A percentile compares a stretch with the other conserved stretches of the same genome.
phyloP scores from a whole-genome alignment of 2,329 filamentous ascomycete genomes.

The Mycocentrospora acerina region DNA sequence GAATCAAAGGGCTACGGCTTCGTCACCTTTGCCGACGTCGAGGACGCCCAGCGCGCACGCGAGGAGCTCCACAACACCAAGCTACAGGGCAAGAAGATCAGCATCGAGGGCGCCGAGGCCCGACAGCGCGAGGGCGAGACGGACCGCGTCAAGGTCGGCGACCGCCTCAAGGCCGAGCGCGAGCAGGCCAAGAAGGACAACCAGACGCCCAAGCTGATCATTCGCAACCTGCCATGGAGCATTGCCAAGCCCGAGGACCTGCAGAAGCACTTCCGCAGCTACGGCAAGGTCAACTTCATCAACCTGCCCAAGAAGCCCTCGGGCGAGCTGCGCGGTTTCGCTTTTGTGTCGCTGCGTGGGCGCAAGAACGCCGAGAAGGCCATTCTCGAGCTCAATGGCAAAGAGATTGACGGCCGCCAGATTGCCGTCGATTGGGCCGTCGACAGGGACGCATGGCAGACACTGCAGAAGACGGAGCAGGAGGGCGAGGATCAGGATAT shows the following conservation, averaged over 20 bases:
- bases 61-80: conserved; percentile 76
- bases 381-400: conserved; percentile 82
- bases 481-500: conserved; percentile 45
- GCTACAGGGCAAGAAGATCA: conserved; percentile 78
- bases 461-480: conserved; percentile 49
- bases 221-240: conserved; percentile 94
- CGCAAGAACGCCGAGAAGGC: conserved; percentile 90
- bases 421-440: conserved; percentile 97
- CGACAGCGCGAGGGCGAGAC: conserved; percentile 65
- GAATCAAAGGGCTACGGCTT: conserved; percentile 91
- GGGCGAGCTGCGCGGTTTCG: conserved; percentile 76
- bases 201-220: conserved; percentile 78
- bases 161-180: conserved; percentile 65
- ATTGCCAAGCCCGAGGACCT: conserved; percentile 86
- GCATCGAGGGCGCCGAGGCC: conserved; percentile 83
- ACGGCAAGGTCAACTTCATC: conserved; percentile 86
- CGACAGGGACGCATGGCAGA: conserved; percentile 83
- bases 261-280: conserved; percentile 76
- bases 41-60: conserved; percentile 81
- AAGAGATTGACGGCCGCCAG: conserved; percentile 80
- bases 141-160: conserved; percentile 46
- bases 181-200: conserved; percentile 63
- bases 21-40: conserved; percentile 91
- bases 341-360: conserved; percentile 85
- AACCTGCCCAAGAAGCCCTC: conserved; percentile 77